Base-by-base conservation (phyloP, 495 filamentous ascomycete species). In the Penicillium cataractarum region DNA sequence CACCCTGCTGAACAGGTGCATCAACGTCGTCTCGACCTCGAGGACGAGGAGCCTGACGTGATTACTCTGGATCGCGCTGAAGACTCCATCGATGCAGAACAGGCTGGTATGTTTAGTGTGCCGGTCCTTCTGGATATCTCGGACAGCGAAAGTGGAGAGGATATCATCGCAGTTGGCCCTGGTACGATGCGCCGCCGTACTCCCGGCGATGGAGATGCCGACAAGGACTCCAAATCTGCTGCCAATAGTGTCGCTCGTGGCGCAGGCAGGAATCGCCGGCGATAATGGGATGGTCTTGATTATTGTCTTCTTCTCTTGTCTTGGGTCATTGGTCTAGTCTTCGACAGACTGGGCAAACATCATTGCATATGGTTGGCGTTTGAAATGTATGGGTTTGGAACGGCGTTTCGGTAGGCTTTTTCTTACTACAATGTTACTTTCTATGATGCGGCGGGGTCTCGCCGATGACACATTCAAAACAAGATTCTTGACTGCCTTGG, bases 1-100 rank as follows among this genome's bases (percentile, higher is more conserved):
- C 94, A 97, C 67, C 93, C 93, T 0, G 89, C 93, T 26, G 93
- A 97, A 71, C 95, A 98, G 73, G 90, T 97, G 19, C 91, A 96
- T 67, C 96, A 97, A 73, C 88, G 93, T 17, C 83, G 92, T 27
- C 79, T 97, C 4, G 92, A 97, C 70, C 79, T 88, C 49, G 95
- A 99, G 73, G 93, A 97, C 70, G 91, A 94, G 64, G 87, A 89
- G 52, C 87, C 97, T 1, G 96, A 99, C 69, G 92, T 95, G 0
- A 74, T 97, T 46, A 92, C 89, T 0, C 78, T 91, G 48, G 89
- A 92, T 55, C 83, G 84, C 17, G 79, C 82, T 15, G 89, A 90
- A 61, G 84, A 78, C 12, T 79, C 83, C 32, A 56, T 52, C 6
- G 74, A 75, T 10, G 58, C 40, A 4, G 75, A 78, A 17, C 88